These are phyloP conservation scores for Suhomyces kilbournensis DNA, from an alignment of 805 yeast species.

Conservation along the genomic window DNA sequence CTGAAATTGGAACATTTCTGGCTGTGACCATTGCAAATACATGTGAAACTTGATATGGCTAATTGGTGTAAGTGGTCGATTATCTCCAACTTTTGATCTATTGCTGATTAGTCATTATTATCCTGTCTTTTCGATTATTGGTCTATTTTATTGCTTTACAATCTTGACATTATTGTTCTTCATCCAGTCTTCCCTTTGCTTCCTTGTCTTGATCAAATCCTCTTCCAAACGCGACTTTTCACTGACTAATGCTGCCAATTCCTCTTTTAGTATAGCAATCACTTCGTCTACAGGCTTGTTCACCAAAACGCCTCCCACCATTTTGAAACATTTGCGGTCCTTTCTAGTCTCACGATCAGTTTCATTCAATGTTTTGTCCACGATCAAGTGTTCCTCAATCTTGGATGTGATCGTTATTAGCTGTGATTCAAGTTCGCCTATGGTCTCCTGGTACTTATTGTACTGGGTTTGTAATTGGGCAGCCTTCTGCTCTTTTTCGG, in stretches of 20 bases:
- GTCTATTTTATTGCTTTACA: slow-evolving; percentile 21
- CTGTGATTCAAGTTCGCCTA: slow-evolving; percentile 38
- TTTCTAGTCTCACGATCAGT: slow-evolving; percentile 32
- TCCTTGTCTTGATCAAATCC: slow-evolving; percentile 23
- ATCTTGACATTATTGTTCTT: slow-evolving; percentile 40
- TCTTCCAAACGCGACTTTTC: slow-evolving; percentile 25
- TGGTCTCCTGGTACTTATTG: slow-evolving; percentile 37
- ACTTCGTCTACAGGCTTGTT: slow-evolving; percentile 82
- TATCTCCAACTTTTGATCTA: background rate
- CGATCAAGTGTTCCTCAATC: slow-evolving; percentile 39
- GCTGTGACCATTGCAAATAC: background rate
- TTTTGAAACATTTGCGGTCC: slow-evolving; percentile 79
- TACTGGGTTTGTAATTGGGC: slow-evolving; percentile 41
- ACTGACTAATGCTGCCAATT: slow-evolving; percentile 30
- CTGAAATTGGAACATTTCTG: background rate
- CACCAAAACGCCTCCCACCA: slow-evolving; percentile 91
- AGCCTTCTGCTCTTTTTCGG: slow-evolving; percentile 28
- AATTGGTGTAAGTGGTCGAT: too few relatives aligned
- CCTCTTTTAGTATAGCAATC: slow-evolving; percentile 55
- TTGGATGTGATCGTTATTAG: slow-evolving; percentile 33
- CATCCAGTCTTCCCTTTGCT: slow-evolving; percentile 41
- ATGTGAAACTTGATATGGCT: background rate
- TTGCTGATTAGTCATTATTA: background rate
- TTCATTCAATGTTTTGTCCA: slow-evolving; percentile 37
- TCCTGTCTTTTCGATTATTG: too few relatives aligned